Conservation (phyloP, 139 green algal species). For the Chlamydomonas applanata region DNA sequence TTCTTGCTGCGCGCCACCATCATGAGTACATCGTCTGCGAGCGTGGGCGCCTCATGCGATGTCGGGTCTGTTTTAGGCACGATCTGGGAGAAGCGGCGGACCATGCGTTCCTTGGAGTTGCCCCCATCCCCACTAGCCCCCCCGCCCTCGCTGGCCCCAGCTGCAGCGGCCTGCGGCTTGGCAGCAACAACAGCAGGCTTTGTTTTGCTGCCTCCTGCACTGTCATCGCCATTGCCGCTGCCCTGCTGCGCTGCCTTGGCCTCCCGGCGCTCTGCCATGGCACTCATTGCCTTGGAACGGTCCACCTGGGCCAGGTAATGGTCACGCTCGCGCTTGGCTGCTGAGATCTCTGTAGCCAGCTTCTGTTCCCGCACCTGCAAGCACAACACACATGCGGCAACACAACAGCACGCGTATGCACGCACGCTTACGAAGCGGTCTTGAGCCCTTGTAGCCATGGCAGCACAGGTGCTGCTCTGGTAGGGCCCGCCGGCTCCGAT, state of each 20-base stretch:
- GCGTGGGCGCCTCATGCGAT: constrained; percentile 20
- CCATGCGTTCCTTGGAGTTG: neutral
- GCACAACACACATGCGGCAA: no score
- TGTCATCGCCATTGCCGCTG: neutral
- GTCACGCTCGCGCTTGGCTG: constrained; percentile 89
- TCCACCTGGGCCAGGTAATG: constrained; percentile 79
- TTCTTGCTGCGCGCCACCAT: constrained; percentile 35
- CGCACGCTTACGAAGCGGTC: no score
- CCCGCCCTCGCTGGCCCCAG: neutral
- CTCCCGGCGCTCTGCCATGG: constrained; percentile 39
- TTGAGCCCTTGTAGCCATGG: no score
- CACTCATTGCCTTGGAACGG: constrained; percentile 46
- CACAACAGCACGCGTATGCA: no score
- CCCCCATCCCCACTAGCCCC: neutral
- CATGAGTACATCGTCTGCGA: constrained; percentile 54
- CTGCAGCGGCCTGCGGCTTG: neutral
- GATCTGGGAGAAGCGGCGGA: constrained; percentile 59
- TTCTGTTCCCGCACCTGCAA: constrained; percentile 81
- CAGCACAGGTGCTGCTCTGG: no score
- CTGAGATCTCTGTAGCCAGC: constrained; percentile 80
- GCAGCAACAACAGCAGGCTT: no score
- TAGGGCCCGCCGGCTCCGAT: no score
- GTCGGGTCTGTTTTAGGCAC: constrained; percentile 57
- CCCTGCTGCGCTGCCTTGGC: neutral
- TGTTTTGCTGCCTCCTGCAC: neutral